Evolutionary conservation across 257 asterid genomes (phyloP), one percentile per base, ranked within the genome.

Genomic region (Forsythia viridissima): DNA sequence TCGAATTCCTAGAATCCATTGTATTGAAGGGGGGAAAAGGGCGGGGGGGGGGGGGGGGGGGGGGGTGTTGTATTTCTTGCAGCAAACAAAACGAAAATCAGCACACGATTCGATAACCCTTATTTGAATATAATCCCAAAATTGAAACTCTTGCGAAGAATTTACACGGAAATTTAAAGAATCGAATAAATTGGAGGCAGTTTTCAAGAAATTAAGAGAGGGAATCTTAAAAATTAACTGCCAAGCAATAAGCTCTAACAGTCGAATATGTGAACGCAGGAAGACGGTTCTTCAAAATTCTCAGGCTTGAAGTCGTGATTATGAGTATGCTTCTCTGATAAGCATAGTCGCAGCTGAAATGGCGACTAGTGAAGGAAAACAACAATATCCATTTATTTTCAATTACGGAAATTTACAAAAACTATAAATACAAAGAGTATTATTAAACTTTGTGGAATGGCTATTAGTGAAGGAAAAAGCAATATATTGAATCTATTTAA

Each of bases 1-100:
- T 38, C 71, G 85, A 83, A 78, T 79, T 76, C 65, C 63, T 44
- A 44, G 87, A 78, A 66, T 84, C 88, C 91, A 88, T 86, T 38
- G 37, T 61, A 11, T 20, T 43, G 46, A 24, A 30, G 34, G 34
- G 30, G 36, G 44, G 40, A 20, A n/a, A n/a, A n/a, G n/a, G n/a
- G n/a, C n/a, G n/a, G n/a, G n/a, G n/a, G n/a, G n/a, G n/a, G n/a
- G n/a, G n/a, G n/a, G n/a, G n/a, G n/a, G n/a, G n/a, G n/a, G n/a
- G n/a, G n/a, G n/a, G n/a, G n/a, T n/a, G n/a, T n/a, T n/a, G n/a
- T n/a, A 69, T 15, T 40, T 40, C 69, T 59, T 30, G 63, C 39
- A 63, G 70, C 16, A 2, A 63, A 10, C 39, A 24, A 21, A 30
- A 30, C 40, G n/a, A 24, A 63, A 63, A 63, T 30, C 70, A 3